Evolutionary conservation across 306 rosid species (phyloP), one percentile per base, ranked within the genome.

Genomic region (Rosa chinensis): DNA sequence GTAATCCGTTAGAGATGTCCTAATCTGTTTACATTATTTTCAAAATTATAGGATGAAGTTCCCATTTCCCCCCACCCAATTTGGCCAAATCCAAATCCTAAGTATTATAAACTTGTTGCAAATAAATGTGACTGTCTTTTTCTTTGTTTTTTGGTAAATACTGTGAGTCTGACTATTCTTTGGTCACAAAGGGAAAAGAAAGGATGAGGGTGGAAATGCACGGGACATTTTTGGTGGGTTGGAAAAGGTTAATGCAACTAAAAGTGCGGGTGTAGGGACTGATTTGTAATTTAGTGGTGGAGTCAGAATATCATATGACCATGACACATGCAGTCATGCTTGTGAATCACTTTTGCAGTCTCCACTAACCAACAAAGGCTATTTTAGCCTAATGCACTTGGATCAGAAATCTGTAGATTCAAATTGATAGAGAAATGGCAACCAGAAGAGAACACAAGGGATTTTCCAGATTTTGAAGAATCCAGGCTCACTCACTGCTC

Each of bases 291-390:
- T 52, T 53, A 77, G 66, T 7, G 67, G 8, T 3, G 16, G 17
- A 39, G 74, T 67, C 80, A 67, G 74, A n/a, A 61, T 6, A 66
- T 50, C 74, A 52, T 39, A 39, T 7, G 50, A 21, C 23, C 39
- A 16, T 66, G 42, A 32, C 45, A 28, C 61, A 47, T 28, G 71
- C n/a, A 62, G 59, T 21, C 72, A 62, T 62, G 74, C 74, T 52
- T 67, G 82, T 74, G 76, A 72, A 17, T 3, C 28, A 42, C 76
- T n/a, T 67, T 82, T 78, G 16, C 79, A 73, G 67, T n/a, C 25
- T 44, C 74, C 76, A 53, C 76, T 21, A 10, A 62, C 39, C 2
- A 23, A 25, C 35, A 40, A 50, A 66, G 53, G 78, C 4, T 72
- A 71, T 14, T 77, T 70, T 20, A 25, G 68, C 48, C 13, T 25